Conservation (phyloP, 805 yeast genomes). For the Zygosaccharomyces lentus region DNA sequence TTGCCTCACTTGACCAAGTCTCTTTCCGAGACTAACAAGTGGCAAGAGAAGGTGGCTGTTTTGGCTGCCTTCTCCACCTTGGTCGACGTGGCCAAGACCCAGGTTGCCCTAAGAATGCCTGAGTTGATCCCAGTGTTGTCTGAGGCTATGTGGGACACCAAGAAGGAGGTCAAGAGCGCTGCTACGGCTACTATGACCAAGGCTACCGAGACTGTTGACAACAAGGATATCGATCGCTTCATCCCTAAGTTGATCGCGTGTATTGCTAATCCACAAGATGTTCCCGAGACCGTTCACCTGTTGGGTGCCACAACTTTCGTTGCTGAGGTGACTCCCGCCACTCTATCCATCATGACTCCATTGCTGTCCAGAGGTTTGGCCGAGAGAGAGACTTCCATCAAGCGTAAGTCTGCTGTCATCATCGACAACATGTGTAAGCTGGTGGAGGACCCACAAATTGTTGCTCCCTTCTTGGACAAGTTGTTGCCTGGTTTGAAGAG, state of each 20-base stretch:
- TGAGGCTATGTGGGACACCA: constrained; percentile 99
- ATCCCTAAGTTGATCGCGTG: constrained; percentile 96
- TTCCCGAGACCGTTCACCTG: constrained; percentile 97
- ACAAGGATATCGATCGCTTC: constrained; percentile 99
- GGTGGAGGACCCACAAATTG: constrained; percentile 99
- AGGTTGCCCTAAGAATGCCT: constrained; percentile 98
- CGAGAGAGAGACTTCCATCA: constrained; percentile 98
- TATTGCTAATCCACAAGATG: constrained; percentile 94
- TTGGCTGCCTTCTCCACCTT: constrained; percentile 78
- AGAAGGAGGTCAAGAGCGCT: constrained; percentile 94
- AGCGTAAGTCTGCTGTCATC: constrained; percentile 99
- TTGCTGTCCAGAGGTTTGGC: constrained; percentile 98
- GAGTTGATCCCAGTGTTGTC: constrained; percentile 97
- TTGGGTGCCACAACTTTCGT: constrained; percentile 99
- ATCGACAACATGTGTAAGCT: constrained; percentile 99
- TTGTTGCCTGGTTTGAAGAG: constrained; percentile 94
- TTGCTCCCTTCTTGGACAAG: constrained; percentile 97
- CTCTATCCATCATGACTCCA: constrained; percentile 99
- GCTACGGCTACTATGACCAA: constrained; percentile 94
- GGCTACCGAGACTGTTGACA: constrained; percentile 95
- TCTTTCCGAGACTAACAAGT: constrained; percentile 74
- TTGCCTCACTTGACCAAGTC: constrained; percentile 73
- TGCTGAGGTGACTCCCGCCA: constrained; percentile 99
- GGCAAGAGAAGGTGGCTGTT: constrained; percentile 96
- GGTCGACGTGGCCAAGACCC: constrained; percentile 92